Evolutionary conservation across 495 filamentous ascomycete genomes (phyloP).

Genomic region (Aspergillus leporis): DNA sequence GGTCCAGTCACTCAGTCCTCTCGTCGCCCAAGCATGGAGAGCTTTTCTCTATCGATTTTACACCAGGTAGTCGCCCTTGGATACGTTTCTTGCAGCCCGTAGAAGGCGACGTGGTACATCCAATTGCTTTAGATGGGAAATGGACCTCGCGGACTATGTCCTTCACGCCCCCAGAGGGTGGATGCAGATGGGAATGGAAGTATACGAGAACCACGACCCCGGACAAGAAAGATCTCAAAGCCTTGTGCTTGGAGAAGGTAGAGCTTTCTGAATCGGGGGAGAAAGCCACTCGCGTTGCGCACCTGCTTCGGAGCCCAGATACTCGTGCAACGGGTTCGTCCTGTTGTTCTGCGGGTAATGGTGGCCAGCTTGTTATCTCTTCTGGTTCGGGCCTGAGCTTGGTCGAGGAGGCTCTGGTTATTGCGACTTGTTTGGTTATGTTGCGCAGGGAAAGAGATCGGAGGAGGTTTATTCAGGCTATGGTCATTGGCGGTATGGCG

Average conservation of each 20-base stretch:
- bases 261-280: neutral
- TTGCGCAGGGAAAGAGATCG: neutral
- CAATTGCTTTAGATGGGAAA: neutral
- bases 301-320: neutral
- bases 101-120: neutral
- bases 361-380: neutral
- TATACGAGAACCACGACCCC: neutral
- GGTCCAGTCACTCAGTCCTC: neutral
- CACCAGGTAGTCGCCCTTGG: neutral
- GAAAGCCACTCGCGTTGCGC: neutral
- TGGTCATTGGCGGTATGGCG: neutral
- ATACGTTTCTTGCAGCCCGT: neutral
- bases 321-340: neutral
- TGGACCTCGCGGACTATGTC: neutral
- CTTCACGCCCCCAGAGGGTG: neutral
- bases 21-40: neutral
- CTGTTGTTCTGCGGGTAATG: neutral
- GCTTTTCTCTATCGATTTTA: neutral
- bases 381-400: neutral
- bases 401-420: neutral
- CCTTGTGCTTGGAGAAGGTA: neutral
- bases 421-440: neutral
- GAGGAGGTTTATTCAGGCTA: neutral
- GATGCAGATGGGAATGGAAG: neutral
- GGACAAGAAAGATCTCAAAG: neutral